phyloP scores from a whole-genome alignment of 768 basidiomycete species.

The Rhodotorula diobovata region DNA sequence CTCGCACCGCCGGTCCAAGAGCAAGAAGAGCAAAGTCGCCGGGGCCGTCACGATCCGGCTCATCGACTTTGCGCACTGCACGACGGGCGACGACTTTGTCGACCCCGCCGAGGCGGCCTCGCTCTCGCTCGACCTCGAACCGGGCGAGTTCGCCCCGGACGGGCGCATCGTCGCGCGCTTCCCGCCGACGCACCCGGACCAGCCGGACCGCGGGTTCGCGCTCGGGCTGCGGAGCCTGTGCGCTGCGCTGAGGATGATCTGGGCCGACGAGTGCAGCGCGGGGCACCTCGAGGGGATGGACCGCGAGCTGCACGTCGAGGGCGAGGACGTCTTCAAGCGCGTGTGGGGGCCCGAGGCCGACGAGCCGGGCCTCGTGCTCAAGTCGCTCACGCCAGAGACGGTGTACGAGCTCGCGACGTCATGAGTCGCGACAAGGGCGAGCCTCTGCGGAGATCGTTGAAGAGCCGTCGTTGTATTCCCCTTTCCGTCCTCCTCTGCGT shows the following conservation, averaged over 20 bases:
- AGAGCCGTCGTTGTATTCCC: too few relatives aligned
- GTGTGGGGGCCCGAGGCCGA: conserved; percentile 47
- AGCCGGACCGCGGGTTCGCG: conserved; percentile 89
- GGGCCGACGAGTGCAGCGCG: conserved; percentile 67
- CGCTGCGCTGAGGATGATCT: conserved; percentile 71
- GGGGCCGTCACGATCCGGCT: conserved; percentile 94
- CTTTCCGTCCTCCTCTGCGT: not conserved
- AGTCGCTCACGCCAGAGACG: conserved; percentile 21
- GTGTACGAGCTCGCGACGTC: conserved; percentile 10
- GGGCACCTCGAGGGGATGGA: conserved; percentile 51
- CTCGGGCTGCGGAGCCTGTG: conserved; percentile 81
- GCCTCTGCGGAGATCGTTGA: too few relatives aligned
- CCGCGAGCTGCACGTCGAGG: conserved; percentile 63
- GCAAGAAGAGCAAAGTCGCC: conserved; percentile 68
- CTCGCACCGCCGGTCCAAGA: conserved; percentile 56
- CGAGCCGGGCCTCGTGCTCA: conserved; percentile 10
- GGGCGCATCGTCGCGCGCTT: conserved; percentile 89
- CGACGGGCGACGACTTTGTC: conserved; percentile 87
- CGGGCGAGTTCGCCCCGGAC: conserved; percentile 55
- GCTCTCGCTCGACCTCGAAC: conserved; percentile 54
- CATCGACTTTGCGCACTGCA: conserved; percentile 98
- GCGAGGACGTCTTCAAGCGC: conserved; percentile 73
- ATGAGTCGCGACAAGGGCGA: not conserved
- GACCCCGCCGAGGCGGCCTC: conserved; percentile 50
- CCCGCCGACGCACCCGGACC: conserved; percentile 81